Evolutionary conservation across 2,329 filamentous ascomycete species (phyloP).

Genomic region (Trichoderma endophyticum): DNA sequence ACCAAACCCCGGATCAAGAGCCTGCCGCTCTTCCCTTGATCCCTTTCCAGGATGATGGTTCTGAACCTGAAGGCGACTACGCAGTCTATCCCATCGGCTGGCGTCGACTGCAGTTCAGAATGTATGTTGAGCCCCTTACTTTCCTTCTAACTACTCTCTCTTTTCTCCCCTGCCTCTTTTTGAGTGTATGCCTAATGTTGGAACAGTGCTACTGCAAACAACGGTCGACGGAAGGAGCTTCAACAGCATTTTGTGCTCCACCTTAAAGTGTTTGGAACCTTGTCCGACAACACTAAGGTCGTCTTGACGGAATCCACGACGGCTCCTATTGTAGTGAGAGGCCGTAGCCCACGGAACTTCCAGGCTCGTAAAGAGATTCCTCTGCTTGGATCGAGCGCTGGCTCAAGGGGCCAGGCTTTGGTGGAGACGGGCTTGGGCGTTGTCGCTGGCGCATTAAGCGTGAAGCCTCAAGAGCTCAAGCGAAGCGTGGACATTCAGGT

Average conservation of each 20-base stretch:
- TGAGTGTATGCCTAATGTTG: background rate
- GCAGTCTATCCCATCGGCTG: conserved; percentile 91
- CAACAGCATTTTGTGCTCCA: conserved; percentile 94
- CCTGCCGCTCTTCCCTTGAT: conserved; percentile 76
- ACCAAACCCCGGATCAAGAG: conserved; percentile 72
- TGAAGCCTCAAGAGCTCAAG: conserved; percentile 55
- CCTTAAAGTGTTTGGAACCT: conserved; percentile 78
- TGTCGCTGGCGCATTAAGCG: conserved; percentile 53
- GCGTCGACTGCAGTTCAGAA: conserved; percentile 90
- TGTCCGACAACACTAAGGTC: conserved; percentile 79
- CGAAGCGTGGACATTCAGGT: conserved; percentile 52
- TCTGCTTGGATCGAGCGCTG: conserved; percentile 71
- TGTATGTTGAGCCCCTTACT: conserved; percentile 43
- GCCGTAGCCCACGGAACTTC: conserved; percentile 90
- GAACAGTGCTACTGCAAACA: conserved; percentile 83
- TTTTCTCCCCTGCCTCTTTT: background rate
- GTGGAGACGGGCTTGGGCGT: conserved; percentile 62
- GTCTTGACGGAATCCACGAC: conserved; percentile 81
- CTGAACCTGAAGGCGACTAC: conserved; percentile 69
- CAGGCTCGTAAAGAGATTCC: conserved; percentile 91
- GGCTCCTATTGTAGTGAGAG: conserved; percentile 88
- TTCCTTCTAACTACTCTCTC: background rate
- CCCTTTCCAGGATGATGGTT: conserved; percentile 59
- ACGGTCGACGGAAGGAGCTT: conserved; percentile 87
- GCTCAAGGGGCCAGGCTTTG: conserved; percentile 72